Conservation (phyloP, 768 basidiomycete species). For the Lactarius akahatsu region DNA sequence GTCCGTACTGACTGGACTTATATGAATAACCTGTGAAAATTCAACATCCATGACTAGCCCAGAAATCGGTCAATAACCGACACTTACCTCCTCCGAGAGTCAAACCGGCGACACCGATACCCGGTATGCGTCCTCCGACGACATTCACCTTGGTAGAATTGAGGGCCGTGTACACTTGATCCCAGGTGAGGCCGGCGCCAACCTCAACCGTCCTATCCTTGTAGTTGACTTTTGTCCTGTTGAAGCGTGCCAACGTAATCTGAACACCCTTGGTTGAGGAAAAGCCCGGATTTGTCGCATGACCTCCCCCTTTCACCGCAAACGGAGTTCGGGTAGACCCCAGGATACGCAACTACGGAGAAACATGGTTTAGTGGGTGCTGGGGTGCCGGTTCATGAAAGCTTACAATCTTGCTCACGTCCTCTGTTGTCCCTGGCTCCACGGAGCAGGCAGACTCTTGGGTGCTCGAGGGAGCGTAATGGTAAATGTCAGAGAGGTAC, state of each 20-base stretch:
- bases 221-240: constrained; percentile 11
- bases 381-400: neutral
- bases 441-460: constrained; percentile 27
- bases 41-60: neutral
- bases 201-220: constrained; percentile 24
- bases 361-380: neutral
- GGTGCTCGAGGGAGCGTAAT: constrained; percentile 23
- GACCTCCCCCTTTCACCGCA: constrained; percentile 34
- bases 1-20: constrained; percentile 36
- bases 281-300: constrained; percentile 31
- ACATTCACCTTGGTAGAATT: constrained; percentile 29
- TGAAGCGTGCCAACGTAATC: constrained; percentile 33
- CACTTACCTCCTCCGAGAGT: constrained; percentile 33
- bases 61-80: neutral
- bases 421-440: constrained; percentile 29
- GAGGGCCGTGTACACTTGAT: constrained; percentile 31
- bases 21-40: constrained; percentile 34
- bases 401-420: constrained; percentile 28
- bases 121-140: constrained; percentile 31
- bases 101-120: constrained; percentile 33
- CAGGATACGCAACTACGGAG: constrained; percentile 15
- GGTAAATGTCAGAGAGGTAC: constrained; percentile 20
- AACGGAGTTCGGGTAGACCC: constrained; percentile 20
- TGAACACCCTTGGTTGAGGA: constrained; percentile 34
- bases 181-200: constrained; percentile 33